A percentile compares a stretch with the other conserved stretches of the same genome.
Evolutionary conservation across 805 yeast species (phyloP).

Genomic region (Ogataea neopini): DNA sequence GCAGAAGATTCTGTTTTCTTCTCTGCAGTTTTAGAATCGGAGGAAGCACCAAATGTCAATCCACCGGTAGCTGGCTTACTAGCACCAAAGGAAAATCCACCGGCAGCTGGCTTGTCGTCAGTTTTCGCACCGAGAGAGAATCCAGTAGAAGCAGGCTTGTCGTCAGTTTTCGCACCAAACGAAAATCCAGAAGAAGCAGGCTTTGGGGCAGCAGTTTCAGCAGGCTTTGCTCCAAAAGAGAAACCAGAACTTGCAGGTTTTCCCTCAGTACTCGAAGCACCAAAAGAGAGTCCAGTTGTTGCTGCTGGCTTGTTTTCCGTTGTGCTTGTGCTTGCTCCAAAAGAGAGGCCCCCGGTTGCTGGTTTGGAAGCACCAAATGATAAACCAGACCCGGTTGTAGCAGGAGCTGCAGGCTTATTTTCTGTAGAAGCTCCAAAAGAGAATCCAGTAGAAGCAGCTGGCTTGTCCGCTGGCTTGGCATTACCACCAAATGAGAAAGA

Average conservation of each 20-base stretch:
- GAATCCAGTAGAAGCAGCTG: slow-evolving; percentile 1
- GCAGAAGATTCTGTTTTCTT: slow-evolving; percentile 1
- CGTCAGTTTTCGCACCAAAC: slow-evolving; percentile 11
- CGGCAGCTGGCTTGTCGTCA: slow-evolving; percentile 17
- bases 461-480: slow-evolving; percentile 6
- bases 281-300: slow-evolving; percentile 10
- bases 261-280: slow-evolving; percentile 10
- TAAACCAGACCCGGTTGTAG: slow-evolving; percentile 6
- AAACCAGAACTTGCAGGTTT: slow-evolving; percentile 16
- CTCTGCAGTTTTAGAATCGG: not conserved
- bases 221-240: slow-evolving; percentile 19
- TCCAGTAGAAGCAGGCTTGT: slow-evolving; percentile 16
- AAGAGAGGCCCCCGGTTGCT: not conserved
- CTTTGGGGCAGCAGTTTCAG: slow-evolving; percentile 15
- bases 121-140: slow-evolving; percentile 10
- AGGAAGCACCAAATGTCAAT: not conserved
- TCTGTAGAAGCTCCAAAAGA: not conserved
- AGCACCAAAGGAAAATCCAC: slow-evolving; percentile 19
- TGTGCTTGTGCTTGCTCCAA: not conserved
- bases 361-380: slow-evolving; percentile 16
- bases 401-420: slow-evolving; percentile 5
- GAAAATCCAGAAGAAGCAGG: slow-evolving; percentile 14
- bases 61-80: slow-evolving; percentile 12
- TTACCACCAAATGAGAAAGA: slow-evolving; percentile 10
- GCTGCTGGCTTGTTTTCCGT: slow-evolving; percentile 1